These are phyloP conservation scores for Botryotinia convoluta DNA, from an alignment of 2,329 filamentous ascomycete species.

Conservation along the genomic window DNA sequence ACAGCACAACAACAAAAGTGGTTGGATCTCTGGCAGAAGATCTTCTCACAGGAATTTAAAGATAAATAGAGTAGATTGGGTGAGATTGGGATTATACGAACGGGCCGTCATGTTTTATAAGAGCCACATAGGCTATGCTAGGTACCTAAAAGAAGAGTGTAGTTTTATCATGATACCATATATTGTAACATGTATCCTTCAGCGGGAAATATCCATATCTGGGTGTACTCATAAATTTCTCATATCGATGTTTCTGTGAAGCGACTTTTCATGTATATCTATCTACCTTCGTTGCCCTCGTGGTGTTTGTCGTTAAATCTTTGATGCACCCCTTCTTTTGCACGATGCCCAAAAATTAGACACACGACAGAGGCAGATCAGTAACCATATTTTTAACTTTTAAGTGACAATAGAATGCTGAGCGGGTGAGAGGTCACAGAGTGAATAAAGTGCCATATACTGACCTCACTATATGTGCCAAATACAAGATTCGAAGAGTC, in stretches of 20 bases:
- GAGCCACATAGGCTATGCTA: not conserved
- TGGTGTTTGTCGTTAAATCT: not conserved
- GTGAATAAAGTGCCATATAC: not conserved
- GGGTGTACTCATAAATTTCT: not conserved
- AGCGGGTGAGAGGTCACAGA: not conserved
- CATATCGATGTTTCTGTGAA: not conserved
- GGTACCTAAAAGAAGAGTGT: slow-evolving; percentile 6
- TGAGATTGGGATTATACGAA: not conserved
- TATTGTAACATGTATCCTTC: not conserved
- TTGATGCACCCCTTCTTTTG: not conserved
- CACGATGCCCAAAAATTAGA: not conserved
- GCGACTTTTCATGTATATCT: not conserved
- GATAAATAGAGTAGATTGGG: slow-evolving; percentile 28
- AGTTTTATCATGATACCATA: not conserved
- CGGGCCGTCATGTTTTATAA: not conserved
- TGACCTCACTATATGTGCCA: not conserved
- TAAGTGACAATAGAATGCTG: not conserved
- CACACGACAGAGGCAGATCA: too few relatives aligned
- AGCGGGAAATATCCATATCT: not conserved
- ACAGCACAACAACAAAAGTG: slow-evolving; percentile 69
- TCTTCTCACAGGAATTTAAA: slow-evolving; percentile 51
- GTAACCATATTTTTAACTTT: not conserved
- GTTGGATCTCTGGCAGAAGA: slow-evolving; percentile 70
- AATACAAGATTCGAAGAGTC: not conserved
- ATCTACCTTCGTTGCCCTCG: not conserved